Evolutionary conservation across 371 early-diverging fungal genomes (phyloP).

Genomic region (Dinochytrium kinnereticum): DNA sequence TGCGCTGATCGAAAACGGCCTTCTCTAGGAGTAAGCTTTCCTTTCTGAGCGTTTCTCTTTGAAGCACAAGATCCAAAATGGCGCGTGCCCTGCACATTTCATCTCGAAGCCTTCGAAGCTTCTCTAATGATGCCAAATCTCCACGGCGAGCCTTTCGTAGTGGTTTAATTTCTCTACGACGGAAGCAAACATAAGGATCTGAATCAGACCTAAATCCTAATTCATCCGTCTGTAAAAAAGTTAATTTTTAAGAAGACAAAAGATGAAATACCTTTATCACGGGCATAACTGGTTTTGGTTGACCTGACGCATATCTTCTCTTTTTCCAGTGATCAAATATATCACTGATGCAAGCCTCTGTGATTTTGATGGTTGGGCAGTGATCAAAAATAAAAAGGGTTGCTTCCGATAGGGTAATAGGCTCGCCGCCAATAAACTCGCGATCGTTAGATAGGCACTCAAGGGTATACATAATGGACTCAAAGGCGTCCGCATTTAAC

Average conservation of each 20-base stretch:
- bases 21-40: conserved; percentile 72
- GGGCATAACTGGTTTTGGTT: conserved; percentile 67
- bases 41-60: conserved; percentile 76
- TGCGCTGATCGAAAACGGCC: conserved; percentile 55
- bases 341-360: neutral
- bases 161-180: conserved; percentile 88
- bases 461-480: conserved; percentile 76
- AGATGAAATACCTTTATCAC: conserved; percentile 55
- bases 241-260: conserved; percentile 36
- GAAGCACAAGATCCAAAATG: conserved; percentile 79
- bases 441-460: conserved; percentile 62
- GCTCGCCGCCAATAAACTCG: conserved; percentile 46
- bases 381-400: conserved; percentile 8
- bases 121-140: conserved; percentile 83
- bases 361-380: neutral
- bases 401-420: conserved; percentile 38
- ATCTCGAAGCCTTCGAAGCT: conserved; percentile 77
- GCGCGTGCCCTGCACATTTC: conserved; percentile 79
- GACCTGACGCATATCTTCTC: conserved; percentile 44
- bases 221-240: conserved; percentile 29
- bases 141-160: conserved; percentile 85
- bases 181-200: conserved; percentile 97
- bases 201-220: conserved; percentile 63
- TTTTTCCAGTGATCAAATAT: conserved; percentile 60
- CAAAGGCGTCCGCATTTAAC: conserved; percentile 75